Conservation (phyloP, 768 basidiomycete genomes). For the Tylopilus felleus region DNA sequence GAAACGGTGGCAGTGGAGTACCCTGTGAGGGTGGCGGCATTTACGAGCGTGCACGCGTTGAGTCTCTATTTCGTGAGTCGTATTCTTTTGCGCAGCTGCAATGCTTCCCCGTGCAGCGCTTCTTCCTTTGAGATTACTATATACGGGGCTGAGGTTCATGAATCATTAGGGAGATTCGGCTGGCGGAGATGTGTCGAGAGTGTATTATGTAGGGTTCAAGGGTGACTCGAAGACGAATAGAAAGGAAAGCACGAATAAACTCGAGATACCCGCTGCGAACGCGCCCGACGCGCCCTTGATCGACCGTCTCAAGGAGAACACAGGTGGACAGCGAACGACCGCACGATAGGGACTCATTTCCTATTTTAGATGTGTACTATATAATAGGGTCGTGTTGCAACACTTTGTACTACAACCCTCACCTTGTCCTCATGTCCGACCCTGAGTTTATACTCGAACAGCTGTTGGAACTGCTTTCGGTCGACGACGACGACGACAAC, state of each 20-base stretch:
- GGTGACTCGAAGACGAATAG: slow-evolving; percentile 57
- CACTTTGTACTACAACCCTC: background rate
- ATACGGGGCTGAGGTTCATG: slow-evolving; percentile 19
- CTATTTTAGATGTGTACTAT: background rate
- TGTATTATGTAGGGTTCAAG: slow-evolving; percentile 84
- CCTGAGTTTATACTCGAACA: background rate
- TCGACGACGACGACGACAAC: background rate
- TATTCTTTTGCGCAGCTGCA: slow-evolving; percentile 6
- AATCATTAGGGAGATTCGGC: slow-evolving; percentile 57
- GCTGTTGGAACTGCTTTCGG: background rate
- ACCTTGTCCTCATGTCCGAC: background rate
- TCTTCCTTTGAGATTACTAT: slow-evolving; percentile 21
- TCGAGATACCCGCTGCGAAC: slow-evolving; percentile 77
- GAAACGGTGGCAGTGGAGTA: slow-evolving; percentile 71
- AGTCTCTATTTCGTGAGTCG: slow-evolving; percentile 77
- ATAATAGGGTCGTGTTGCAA: background rate
- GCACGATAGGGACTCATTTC: slow-evolving; percentile 31
- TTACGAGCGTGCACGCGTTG: slow-evolving; percentile 68
- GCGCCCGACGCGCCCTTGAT: slow-evolving; percentile 69
- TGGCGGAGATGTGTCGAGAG: slow-evolving; percentile 59
- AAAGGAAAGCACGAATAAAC: slow-evolving; percentile 58
- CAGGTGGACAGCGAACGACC: slow-evolving; percentile 59
- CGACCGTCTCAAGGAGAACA: slow-evolving; percentile 56
- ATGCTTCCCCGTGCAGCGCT: slow-evolving; percentile 7
- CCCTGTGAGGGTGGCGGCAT: slow-evolving; percentile 71